Conservation (phyloP, 73 alveolate species). For the Tetrahymena borealis region DNA sequence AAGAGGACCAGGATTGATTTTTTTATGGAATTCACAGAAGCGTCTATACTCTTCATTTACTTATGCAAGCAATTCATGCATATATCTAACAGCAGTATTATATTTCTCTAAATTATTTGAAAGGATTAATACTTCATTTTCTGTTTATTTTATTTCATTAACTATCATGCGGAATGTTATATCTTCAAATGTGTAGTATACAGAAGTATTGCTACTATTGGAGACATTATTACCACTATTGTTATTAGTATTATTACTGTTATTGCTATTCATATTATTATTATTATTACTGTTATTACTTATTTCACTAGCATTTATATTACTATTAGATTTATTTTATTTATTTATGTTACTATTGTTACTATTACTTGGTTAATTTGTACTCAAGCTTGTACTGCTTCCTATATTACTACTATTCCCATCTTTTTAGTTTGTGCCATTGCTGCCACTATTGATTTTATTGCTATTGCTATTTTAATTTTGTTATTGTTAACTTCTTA, state of each 20-base stretch:
- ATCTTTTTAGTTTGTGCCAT: no score
- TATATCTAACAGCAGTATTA: not conserved
- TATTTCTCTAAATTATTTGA: not conserved
- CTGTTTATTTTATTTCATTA: not conserved
- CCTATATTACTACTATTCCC: not conserved
- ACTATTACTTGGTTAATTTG: not conserved
- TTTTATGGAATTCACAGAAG: not conserved
- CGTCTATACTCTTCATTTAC: not conserved
- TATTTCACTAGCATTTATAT: not conserved
- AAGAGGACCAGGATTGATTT: not conserved
- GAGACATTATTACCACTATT: not conserved
- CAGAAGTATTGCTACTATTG: not conserved
- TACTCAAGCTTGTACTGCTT: not conserved
- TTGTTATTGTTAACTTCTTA: not conserved
- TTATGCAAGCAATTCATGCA: not conserved
- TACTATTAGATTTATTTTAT: not conserved
- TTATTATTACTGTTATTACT: not conserved
- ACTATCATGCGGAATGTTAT: not conserved
- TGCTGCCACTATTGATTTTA: no score
- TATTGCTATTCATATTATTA: not conserved
- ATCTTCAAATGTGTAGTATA: not conserved
- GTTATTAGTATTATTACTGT: not conserved
- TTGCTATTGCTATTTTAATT: not conserved
- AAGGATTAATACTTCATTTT: not conserved
- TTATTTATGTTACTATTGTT: not conserved